Percentiles rank a stretch among this genome's conserved stretches.
These are phyloP conservation scores for Phytophthora cajani DNA, from an alignment of 352 stramenopile genomes.

Conservation along the genomic window DNA sequence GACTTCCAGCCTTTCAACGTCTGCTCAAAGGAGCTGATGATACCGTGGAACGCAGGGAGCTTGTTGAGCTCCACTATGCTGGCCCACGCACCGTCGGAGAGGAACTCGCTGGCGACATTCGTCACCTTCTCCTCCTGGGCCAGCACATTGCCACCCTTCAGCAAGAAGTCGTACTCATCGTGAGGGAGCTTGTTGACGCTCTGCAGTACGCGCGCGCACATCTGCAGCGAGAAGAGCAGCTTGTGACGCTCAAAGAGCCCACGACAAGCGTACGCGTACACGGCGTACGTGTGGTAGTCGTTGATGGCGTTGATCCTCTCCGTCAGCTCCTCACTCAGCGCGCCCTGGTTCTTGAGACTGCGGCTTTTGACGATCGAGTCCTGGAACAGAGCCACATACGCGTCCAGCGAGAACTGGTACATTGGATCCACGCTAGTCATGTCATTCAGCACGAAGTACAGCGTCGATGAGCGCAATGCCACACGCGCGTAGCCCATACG, in stretches of 20 bases:
- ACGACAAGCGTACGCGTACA: slow-evolving; percentile 96
- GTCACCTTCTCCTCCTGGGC: slow-evolving; percentile 68
- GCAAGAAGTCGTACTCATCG: slow-evolving; percentile 95
- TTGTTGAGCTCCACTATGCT: slow-evolving; percentile 94
- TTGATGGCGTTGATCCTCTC: slow-evolving; percentile 95
- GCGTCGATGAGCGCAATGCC: slow-evolving; percentile 92
- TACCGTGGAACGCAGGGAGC: slow-evolving; percentile 85
- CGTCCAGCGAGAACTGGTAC: slow-evolving; percentile 97
- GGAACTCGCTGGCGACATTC: slow-evolving; percentile 90
- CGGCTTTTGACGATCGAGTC: slow-evolving; percentile 91
- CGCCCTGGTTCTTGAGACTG: slow-evolving; percentile 81
- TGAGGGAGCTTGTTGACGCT: slow-evolving; percentile 91
- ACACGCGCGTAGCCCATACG: slow-evolving; percentile 94
- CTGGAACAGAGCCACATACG: slow-evolving; percentile 95
- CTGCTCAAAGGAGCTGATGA: slow-evolving; percentile 93
- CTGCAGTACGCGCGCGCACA: slow-evolving; percentile 93
- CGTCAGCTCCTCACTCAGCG: slow-evolving; percentile 83
- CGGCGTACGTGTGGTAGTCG: slow-evolving; percentile 94
- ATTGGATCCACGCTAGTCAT: slow-evolving; percentile 96
- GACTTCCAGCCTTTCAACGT: slow-evolving; percentile 79
- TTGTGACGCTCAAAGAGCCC: slow-evolving; percentile 97
- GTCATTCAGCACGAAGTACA: slow-evolving; percentile 97
- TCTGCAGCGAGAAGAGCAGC: slow-evolving; percentile 95
- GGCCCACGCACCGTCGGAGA: slow-evolving; percentile 87
- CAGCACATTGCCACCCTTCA: slow-evolving; percentile 87